Evolutionary conservation across 768 basidiomycete genomes (phyloP).

Genomic region (Russula olivacea): DNA sequence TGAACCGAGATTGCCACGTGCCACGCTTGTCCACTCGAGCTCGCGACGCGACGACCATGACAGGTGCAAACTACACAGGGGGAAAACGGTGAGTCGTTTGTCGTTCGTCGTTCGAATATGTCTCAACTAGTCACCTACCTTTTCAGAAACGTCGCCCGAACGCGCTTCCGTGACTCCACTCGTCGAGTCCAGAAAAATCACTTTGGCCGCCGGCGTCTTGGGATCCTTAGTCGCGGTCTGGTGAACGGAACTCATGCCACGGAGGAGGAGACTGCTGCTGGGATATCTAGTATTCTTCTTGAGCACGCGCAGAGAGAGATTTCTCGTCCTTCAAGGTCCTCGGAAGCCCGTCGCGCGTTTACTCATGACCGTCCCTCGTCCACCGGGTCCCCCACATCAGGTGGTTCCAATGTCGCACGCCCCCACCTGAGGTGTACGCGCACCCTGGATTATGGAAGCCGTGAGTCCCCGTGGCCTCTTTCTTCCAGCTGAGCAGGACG

Average conservation of each 20-base stretch:
- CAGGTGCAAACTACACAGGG: constrained; percentile 24
- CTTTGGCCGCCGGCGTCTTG: constrained; percentile 23
- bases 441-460: not conserved
- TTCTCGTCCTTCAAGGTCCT: not conserved
- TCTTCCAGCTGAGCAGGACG: not conserved
- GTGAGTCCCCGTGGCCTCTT: constrained; percentile 1
- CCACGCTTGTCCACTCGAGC: not conserved
- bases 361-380: not conserved
- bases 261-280: not conserved
- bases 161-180: constrained; percentile 21
- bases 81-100: constrained; percentile 19
- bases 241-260: not conserved
- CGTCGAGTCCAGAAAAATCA: constrained; percentile 23
- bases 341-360: not conserved
- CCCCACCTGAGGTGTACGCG: not conserved
- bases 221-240: constrained; percentile 19
- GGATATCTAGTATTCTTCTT: constrained; percentile 4
- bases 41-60: constrained; percentile 4
- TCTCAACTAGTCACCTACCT: not conserved
- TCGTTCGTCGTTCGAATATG: not conserved
- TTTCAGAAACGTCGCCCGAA: constrained; percentile 22
- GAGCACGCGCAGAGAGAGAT: constrained; percentile 18
- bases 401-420: not conserved
- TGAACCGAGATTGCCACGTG: no score
- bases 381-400: not conserved